Evolutionary conservation across 2,329 filamentous ascomycete genomes (phyloP).

Genomic region (Fusarium sp.): DNA sequence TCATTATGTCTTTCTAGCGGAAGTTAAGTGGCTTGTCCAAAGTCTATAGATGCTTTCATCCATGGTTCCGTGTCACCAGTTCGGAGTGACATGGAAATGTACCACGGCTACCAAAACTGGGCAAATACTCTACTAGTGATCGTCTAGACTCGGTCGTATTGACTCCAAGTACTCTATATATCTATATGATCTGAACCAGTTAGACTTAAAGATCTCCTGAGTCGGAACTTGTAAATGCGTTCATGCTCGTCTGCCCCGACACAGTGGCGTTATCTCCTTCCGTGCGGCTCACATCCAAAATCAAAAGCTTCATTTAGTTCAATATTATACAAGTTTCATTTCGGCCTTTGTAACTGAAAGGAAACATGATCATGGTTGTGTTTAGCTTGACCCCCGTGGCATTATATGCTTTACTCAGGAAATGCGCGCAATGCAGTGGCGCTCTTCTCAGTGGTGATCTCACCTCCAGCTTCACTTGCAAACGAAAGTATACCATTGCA

Average conservation of each 20-base stretch:
- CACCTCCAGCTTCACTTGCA: background rate
- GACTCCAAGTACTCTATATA: background rate
- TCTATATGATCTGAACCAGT: too few species aligned
- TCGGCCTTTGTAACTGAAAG: fast-evolving
- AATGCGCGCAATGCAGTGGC: background rate
- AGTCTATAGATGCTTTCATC: background rate
- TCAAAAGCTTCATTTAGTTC: background rate
- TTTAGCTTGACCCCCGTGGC: too few species aligned
- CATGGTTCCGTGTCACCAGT: background rate
- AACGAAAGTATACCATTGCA: background rate
- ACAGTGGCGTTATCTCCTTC: background rate
- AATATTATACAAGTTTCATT: background rate
- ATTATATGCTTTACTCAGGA: background rate
- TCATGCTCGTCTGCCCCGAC: background rate
- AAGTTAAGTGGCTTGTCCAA: background rate
- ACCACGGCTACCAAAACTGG: background rate
- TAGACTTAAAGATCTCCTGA: background rate
- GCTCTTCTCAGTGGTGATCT: background rate
- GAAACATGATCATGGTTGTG: too few species aligned
- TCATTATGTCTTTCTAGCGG: background rate
- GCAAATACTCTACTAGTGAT: background rate
- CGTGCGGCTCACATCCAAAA: background rate
- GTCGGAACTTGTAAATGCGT: background rate
- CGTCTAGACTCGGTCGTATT: too few species aligned
- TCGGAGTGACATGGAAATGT: background rate